Percentiles rank a stretch among this genome's conserved stretches.
Evolutionary conservation across 2,329 filamentous ascomycete species (phyloP).

Genomic region (Aspergillus candidus): DNA sequence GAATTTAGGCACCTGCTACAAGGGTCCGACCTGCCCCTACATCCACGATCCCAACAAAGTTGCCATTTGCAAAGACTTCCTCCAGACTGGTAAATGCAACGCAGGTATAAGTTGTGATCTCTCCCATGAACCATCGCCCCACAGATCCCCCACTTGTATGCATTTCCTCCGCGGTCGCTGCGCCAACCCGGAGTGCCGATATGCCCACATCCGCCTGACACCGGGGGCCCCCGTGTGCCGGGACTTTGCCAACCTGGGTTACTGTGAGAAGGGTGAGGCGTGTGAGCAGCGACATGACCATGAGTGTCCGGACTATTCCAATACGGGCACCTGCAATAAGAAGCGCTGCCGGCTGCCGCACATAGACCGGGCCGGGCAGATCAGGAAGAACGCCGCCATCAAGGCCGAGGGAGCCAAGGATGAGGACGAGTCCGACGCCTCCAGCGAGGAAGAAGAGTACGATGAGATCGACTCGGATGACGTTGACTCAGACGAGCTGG

Average conservation of each 20-base stretch:
- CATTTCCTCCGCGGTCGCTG: slow-evolving; percentile 89
- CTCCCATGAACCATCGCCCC: slow-evolving; percentile 75
- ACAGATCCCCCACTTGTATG: slow-evolving; percentile 81
- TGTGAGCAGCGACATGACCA: slow-evolving; percentile 81
- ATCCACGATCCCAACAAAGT: slow-evolving; percentile 81
- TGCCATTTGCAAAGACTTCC: slow-evolving; percentile 81
- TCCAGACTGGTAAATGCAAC: slow-evolving; percentile 71
- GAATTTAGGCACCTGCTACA: slow-evolving; percentile 69
- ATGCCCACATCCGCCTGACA: slow-evolving; percentile 75
- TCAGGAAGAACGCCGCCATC: slow-evolving; percentile 52
- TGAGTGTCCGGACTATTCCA: slow-evolving; percentile 94
- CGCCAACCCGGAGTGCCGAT: slow-evolving; percentile 77
- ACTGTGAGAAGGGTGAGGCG: slow-evolving; percentile 72
- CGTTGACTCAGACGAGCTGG: slow-evolving; percentile 57
- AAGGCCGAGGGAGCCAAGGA: slow-evolving; percentile 37
- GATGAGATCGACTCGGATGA: slow-evolving; percentile 65
- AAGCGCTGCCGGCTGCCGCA: slow-evolving; percentile 80
- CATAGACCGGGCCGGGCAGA: slow-evolving; percentile 78
- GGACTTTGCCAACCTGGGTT: slow-evolving; percentile 78
- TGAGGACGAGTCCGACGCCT: slow-evolving; percentile 61
- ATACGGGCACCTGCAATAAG: slow-evolving; percentile 74
- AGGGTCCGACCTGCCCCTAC: slow-evolving; percentile 73
- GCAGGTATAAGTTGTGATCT: slow-evolving; percentile 78
- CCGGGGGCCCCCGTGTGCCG: slow-evolving; percentile 74
- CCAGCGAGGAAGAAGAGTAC: slow-evolving; percentile 69